Conservation (phyloP, 257 asterid species). For the Phtheirospermum japonicum region DNA sequence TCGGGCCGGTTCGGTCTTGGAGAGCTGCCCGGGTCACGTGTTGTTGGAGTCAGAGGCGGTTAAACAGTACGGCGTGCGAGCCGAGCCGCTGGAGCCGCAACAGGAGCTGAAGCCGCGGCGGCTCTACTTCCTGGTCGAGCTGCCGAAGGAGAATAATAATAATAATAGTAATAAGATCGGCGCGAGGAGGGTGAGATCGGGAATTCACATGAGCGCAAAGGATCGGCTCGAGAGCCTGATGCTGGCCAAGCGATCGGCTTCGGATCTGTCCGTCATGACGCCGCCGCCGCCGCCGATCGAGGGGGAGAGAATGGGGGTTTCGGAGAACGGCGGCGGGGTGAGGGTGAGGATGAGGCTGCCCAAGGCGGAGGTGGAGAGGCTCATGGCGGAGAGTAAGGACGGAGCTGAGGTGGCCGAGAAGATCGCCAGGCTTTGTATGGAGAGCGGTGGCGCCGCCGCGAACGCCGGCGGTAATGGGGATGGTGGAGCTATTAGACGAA, state of each 20-base stretch:
- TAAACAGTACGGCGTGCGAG: conserved; percentile 71
- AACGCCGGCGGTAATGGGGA: conserved; percentile 23
- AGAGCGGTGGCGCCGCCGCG: conserved; percentile 18
- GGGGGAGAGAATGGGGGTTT: conserved; percentile 9
- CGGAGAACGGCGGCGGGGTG: conserved; percentile 31
- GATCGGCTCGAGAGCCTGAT: conserved; percentile 86
- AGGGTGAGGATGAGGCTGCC: conserved; percentile 72
- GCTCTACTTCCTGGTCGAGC: conserved; percentile 72
- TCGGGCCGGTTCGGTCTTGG: conserved; percentile 59
- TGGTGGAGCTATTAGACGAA: conserved; percentile 27
- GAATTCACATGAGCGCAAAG: conserved; percentile 90
- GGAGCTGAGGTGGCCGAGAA: conserved; percentile 63
- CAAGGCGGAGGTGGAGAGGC: conserved; percentile 68
- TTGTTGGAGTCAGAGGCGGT: conserved; percentile 78
- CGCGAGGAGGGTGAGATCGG: conserved; percentile 77
- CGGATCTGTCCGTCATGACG: conserved; percentile 66
- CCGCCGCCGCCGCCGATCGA: conserved; percentile 32
- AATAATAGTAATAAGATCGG: conserved; percentile 12
- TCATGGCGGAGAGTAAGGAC: conserved; percentile 70
- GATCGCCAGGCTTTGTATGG: conserved; percentile 54
- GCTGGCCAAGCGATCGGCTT: conserved; percentile 73
- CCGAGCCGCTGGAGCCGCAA: conserved; percentile 78
- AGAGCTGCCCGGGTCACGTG: conserved; percentile 57
- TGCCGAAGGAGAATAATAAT: conserved; percentile 43
- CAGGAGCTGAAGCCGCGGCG: conserved; percentile 65